phyloP scores from a whole-genome alignment of 352 stramenopile species.

The Phytopythium aichiense region DNA sequence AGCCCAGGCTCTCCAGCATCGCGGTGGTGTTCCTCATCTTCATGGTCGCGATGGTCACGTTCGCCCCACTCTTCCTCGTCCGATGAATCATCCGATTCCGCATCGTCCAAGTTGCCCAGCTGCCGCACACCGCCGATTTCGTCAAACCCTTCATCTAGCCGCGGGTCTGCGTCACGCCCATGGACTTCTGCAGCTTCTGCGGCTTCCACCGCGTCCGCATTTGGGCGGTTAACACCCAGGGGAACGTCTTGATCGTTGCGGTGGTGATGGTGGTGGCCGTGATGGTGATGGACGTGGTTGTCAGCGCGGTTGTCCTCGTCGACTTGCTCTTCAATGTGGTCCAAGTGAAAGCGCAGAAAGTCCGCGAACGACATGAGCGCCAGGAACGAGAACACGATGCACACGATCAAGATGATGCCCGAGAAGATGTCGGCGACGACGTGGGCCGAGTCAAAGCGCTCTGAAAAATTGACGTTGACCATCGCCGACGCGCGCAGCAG shows the following conservation, averaged over 20 bases:
- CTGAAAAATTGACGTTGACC: constrained; percentile 77
- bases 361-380: constrained; percentile 94
- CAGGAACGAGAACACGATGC: constrained; percentile 93
- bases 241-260: constrained; percentile 12
- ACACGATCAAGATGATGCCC: constrained; percentile 87
- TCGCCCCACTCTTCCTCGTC: constrained; percentile 46
- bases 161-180: constrained; percentile 22
- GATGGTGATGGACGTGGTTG: constrained; percentile 14
- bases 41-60: constrained; percentile 20
- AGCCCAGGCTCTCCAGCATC: background rate
- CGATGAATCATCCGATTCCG: constrained; percentile 44
- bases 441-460: constrained; percentile 70
- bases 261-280: constrained; percentile 20
- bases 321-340: constrained; percentile 72
- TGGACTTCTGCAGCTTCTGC: background rate
- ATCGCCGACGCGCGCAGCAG: constrained; percentile 84
- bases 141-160: constrained; percentile 28
- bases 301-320: constrained; percentile 26
- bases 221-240: background rate
- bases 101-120: constrained; percentile 37
- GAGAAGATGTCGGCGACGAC: constrained; percentile 85
- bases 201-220: background rate
- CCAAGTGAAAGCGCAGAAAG: constrained; percentile 90
- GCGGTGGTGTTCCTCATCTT: background rate
- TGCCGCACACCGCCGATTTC: constrained; percentile 25